Conservation (phyloP, 176 grass and related monocot species). For the Ananas comosus region DNA sequence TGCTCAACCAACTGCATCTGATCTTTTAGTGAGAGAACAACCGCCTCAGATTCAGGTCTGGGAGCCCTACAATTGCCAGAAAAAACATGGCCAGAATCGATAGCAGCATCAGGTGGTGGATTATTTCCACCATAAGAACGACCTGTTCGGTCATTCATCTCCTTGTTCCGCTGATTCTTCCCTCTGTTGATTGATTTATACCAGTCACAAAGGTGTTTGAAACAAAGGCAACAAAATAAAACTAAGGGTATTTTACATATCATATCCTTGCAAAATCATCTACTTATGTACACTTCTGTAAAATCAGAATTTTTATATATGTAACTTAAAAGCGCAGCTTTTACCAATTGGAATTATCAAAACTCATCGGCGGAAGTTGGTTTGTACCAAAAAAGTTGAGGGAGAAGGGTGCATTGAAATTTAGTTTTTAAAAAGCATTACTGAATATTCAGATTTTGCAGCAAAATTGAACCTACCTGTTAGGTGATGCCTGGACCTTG, state of each 20-base stretch:
- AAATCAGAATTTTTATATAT: too few relatives aligned
- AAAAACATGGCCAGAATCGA: conserved; percentile 29
- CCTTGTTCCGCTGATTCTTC: conserved; percentile 43
- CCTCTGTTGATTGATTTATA: conserved; percentile 38
- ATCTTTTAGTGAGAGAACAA: conserved; percentile 45
- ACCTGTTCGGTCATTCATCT: conserved; percentile 23
- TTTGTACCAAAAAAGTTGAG: too few relatives aligned
- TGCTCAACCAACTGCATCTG: conserved; percentile 24
- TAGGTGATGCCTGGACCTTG: conserved; percentile 53
- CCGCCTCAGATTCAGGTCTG: conserved; percentile 34
- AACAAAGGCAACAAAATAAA: too few relatives aligned
- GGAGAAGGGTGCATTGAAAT: too few relatives aligned
- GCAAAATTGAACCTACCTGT: conserved; percentile 44
- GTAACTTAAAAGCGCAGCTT: too few relatives aligned
- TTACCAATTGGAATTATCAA: too few relatives aligned
- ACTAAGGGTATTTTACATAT: too few relatives aligned
- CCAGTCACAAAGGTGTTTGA: not conserved
- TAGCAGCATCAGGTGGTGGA: conserved; percentile 27
- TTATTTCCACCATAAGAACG: conserved; percentile 20
- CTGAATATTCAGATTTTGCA: not conserved
- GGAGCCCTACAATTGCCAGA: conserved; percentile 39
- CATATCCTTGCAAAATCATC: too few relatives aligned
- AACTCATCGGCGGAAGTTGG: too few relatives aligned
- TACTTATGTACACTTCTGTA: too few relatives aligned
- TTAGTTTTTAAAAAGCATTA: too few relatives aligned